Evolutionary conservation across 2,329 filamentous ascomycete genomes (phyloP).

Genomic region (Pseudogymnoascus sp.): DNA sequence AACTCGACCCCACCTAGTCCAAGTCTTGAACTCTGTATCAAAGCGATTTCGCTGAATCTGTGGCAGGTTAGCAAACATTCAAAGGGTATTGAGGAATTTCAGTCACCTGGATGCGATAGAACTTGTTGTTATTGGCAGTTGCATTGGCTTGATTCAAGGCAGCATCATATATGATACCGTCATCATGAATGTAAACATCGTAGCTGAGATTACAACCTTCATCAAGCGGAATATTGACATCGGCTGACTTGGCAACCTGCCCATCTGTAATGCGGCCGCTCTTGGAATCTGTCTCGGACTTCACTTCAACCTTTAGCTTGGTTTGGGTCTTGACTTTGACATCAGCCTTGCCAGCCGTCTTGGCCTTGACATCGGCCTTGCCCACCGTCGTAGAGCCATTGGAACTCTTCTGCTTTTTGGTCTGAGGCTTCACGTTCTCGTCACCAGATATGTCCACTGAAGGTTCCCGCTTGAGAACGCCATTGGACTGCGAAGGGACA

Average conservation of each 20-base stretch:
- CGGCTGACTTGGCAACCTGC: conserved; percentile 40
- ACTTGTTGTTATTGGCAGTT: conserved; percentile 70
- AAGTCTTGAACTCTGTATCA: conserved; percentile 44
- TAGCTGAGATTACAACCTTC: conserved; percentile 32
- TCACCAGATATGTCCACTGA: conserved; percentile 18
- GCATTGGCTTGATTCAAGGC: conserved; percentile 72
- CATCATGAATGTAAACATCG: conserved; percentile 56
- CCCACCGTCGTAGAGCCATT: conserved; percentile 24
- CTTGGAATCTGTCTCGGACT: conserved; percentile 12
- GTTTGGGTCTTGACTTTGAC: conserved; percentile 13
- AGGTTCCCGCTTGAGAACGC: conserved; percentile 16
- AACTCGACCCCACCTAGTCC: conserved; percentile 78
- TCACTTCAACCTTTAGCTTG: conserved; percentile 9
- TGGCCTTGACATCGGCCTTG: conserved; percentile 18
- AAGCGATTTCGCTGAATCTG: conserved; percentile 7
- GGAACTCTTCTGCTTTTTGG: conserved; percentile 26
- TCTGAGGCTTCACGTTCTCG: conserved; percentile 23
- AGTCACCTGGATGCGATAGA: conserved; percentile 63
- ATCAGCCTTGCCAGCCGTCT: conserved; percentile 21
- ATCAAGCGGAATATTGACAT: conserved; percentile 43
- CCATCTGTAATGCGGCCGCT: conserved; percentile 30
- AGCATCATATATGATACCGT: conserved; percentile 66
- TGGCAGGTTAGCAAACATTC: neutral
- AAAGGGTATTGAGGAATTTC: neutral
- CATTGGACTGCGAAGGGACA: conserved; percentile 12